Evolutionary conservation across 2,329 filamentous ascomycete species (phyloP).

Genomic region (Pseudogymnoascus destructans): DNA sequence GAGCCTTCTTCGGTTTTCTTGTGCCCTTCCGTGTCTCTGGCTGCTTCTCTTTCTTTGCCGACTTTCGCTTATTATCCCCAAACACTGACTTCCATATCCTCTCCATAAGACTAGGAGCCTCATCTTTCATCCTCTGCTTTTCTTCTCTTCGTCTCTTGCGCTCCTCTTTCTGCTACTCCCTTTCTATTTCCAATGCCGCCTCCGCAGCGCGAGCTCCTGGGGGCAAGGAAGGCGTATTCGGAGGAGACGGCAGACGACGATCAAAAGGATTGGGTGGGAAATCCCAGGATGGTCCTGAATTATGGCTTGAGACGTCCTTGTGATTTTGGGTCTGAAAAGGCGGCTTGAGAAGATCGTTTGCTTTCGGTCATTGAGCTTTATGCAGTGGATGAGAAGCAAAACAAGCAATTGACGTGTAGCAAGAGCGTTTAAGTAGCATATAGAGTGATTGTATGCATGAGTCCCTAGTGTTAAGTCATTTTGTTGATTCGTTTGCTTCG

Average conservation of each 20-base stretch:
- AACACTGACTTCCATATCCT: background rate
- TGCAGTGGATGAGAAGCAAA: background rate
- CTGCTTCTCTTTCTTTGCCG: background rate
- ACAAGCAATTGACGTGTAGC: background rate
- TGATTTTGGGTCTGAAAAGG: background rate
- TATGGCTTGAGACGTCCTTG: background rate
- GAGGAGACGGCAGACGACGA: background rate
- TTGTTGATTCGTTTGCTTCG: background rate
- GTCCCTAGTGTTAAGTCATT: background rate
- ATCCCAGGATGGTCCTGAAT: background rate
- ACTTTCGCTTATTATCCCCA: background rate
- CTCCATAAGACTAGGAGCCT: background rate
- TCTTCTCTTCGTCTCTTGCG: background rate
- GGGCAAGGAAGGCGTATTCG: background rate
- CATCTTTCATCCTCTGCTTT: background rate
- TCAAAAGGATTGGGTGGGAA: background rate
- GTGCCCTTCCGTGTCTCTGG: background rate
- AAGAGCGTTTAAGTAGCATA: background rate
- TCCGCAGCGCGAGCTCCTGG: background rate
- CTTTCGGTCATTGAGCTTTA: background rate
- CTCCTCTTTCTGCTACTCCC: background rate
- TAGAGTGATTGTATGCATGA: background rate
- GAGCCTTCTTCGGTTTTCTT: background rate
- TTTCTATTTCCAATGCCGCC: background rate
- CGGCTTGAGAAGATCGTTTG: background rate